Evolutionary conservation across 108 stramenopile species (phyloP).

Genomic region (Conticribra guillardii): DNA sequence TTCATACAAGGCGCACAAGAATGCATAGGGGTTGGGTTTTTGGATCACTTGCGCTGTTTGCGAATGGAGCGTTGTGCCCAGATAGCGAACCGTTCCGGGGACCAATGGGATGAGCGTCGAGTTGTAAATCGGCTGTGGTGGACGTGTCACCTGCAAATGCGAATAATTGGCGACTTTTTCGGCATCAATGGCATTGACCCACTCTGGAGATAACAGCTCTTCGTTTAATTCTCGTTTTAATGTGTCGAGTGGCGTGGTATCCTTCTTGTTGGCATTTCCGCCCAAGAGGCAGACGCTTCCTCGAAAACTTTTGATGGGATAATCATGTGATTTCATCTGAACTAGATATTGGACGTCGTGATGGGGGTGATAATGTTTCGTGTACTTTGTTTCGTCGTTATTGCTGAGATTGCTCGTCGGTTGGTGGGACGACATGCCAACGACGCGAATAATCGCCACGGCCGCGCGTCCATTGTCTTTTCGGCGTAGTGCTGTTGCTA

Average conservation of each 20-base stretch:
- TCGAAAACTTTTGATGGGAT: conserved; percentile 47
- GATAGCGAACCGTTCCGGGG: conserved; percentile 34
- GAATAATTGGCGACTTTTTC: conserved; percentile 25
- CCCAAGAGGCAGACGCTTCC: conserved; percentile 44
- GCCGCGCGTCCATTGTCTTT: conserved; percentile 44
- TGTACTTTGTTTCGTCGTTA: conserved; percentile 6
- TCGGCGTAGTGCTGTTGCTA: conserved; percentile 25
- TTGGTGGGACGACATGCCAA: not conserved
- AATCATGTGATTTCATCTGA: conserved; percentile 51
- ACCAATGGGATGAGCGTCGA: not conserved
- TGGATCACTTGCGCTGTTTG: conserved; percentile 24
- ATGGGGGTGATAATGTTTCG: too few species aligned
- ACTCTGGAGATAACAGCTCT: conserved; percentile 30
- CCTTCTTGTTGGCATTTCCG: conserved; percentile 35
- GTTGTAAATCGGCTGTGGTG: conserved; percentile 2
- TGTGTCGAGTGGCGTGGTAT: conserved; percentile 37
- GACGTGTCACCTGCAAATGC: not conserved
- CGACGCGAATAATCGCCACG: conserved; percentile 47
- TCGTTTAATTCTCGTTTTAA: conserved; percentile 45
- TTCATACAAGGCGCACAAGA: conserved; percentile 48
- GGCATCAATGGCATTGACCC: conserved; percentile 29
- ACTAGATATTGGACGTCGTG: conserved; percentile 38
- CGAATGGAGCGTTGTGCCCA: conserved; percentile 35
- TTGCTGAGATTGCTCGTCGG: not conserved
- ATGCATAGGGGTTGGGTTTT: conserved; percentile 34